Percentiles rank a stretch among this genome's conserved stretches.
Conservation (phyloP, 2,329 filamentous ascomycete species). For the Westerdykella ornata region DNA sequence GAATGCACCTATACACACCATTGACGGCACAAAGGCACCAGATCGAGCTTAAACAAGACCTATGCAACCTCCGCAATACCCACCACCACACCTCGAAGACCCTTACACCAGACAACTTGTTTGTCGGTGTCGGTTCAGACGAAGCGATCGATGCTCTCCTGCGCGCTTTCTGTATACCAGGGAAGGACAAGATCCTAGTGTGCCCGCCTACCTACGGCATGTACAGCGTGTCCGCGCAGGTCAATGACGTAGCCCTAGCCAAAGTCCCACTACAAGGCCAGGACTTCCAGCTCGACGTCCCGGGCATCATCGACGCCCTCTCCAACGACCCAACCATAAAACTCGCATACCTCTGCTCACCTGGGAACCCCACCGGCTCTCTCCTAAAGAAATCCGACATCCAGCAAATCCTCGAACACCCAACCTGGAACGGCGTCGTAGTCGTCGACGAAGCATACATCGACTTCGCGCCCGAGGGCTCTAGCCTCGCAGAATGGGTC, state of each 20-base stretch:
- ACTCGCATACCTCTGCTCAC: slow-evolving; percentile 85
- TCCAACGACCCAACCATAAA: slow-evolving; percentile 65
- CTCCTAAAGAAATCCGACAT: slow-evolving; percentile 71
- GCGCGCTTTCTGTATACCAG: slow-evolving; percentile 85
- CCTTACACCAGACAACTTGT: slow-evolving; percentile 75
- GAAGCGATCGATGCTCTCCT: slow-evolving; percentile 94
- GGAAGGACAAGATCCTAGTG: slow-evolving; percentile 81
- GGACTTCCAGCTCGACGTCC: slow-evolving; percentile 65
- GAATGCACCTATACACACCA: not conserved
- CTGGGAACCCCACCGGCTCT: slow-evolving; percentile 86
- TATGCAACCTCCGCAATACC: slow-evolving; percentile 83
- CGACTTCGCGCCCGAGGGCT: slow-evolving; percentile 75
- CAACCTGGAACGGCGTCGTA: slow-evolving; percentile 90
- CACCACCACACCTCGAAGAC: slow-evolving; percentile 68
- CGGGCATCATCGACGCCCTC: slow-evolving; percentile 59
- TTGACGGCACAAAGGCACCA: slow-evolving; percentile 57
- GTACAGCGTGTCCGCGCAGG: slow-evolving; percentile 89
- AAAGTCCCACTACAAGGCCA: slow-evolving; percentile 76
- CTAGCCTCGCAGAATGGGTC: slow-evolving; percentile 86
- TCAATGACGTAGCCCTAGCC: slow-evolving; percentile 84
- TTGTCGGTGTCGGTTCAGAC: slow-evolving; percentile 92
- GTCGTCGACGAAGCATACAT: slow-evolving; percentile 95
- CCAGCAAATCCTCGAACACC: slow-evolving; percentile 67
- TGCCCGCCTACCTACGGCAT: slow-evolving; percentile 98
- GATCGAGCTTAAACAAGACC: slow-evolving; percentile 70